Conservation (phyloP, 208 protist species). For the Trypanosoma caninum region DNA sequence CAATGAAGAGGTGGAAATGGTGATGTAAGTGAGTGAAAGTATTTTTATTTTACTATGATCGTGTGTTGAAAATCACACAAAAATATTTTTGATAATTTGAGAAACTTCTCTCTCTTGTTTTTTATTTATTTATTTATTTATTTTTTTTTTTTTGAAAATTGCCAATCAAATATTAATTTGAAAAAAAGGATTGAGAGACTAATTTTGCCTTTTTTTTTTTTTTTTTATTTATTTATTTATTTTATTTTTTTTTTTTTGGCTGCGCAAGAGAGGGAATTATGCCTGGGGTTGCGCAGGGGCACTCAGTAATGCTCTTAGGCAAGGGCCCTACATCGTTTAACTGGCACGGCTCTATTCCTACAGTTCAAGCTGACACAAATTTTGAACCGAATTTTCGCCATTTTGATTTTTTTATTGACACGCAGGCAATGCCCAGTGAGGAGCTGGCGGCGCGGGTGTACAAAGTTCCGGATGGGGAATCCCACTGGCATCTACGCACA, state of each 20-base stretch:
- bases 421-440: conserved; percentile 61
- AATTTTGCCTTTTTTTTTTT: background rate
- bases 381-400: conserved; percentile 87
- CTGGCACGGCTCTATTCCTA: conserved; percentile 78
- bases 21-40: too few relatives aligned
- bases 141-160: too few relatives aligned
- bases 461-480: conserved; percentile 65
- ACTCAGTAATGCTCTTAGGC: conserved; percentile 31
- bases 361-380: conserved; percentile 52
- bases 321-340: conserved; percentile 68
- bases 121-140: too few relatives aligned
- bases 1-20: background rate
- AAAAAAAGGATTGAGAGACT: too few relatives aligned
- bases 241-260: background rate
- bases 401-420: conserved; percentile 84
- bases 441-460: conserved; percentile 68
- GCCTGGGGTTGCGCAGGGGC: conserved; percentile 38
- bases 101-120: too few relatives aligned
- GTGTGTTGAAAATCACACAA: too few relatives aligned
- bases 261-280: conserved; percentile 17
- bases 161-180: too few relatives aligned
- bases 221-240: background rate
- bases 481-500: conserved; percentile 66
- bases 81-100: too few relatives aligned
- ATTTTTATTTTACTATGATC: too few relatives aligned